A percentile compares a stretch with the other conserved stretches of the same genome.
These are phyloP conservation scores for Aspergillus sp. DNA, from an alignment of 2,329 filamentous ascomycete genomes.

Conservation along the genomic window DNA sequence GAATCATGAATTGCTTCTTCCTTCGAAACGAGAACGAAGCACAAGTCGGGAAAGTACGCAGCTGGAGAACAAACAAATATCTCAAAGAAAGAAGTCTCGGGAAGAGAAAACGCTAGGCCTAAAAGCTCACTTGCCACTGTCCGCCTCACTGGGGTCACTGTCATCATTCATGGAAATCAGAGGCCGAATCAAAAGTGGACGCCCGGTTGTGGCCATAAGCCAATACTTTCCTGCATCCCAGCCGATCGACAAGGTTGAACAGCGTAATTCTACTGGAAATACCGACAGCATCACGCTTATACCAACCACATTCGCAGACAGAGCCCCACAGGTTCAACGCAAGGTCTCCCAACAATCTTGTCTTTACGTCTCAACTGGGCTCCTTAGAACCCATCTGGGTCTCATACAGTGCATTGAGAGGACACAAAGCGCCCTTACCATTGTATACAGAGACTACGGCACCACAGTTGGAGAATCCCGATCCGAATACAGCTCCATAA, in stretches of 20 bases:
- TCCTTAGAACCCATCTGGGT: conserved; percentile 28
- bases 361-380: conserved; percentile 24
- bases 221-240: conserved; percentile 22
- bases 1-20: not conserved
- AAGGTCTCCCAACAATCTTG: conserved; percentile 23
- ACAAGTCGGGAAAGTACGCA: not conserved
- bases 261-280: not conserved
- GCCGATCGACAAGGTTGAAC: not conserved
- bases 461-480: not conserved
- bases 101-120: not conserved
- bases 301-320: not conserved
- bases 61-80: not conserved
- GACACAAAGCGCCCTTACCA: conserved; percentile 4
- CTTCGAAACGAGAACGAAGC: not conserved
- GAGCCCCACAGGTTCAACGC: not conserved
- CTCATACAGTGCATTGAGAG: conserved; percentile 22
- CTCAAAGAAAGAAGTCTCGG: not conserved
- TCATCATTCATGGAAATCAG: conserved; percentile 53
- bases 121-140: not conserved
- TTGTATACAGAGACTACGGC: conserved; percentile 29
- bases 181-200: conserved; percentile 31
- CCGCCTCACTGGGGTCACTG: conserved; percentile 42
- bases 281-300: not conserved
- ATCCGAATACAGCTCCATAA: not conserved
- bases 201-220: conserved; percentile 23